Percentiles rank a stretch among this genome's conserved stretches.
These are phyloP conservation scores for Tetrahymena malaccensis DNA, from an alignment of 73 alveolate species.

Conservation along the genomic window DNA sequence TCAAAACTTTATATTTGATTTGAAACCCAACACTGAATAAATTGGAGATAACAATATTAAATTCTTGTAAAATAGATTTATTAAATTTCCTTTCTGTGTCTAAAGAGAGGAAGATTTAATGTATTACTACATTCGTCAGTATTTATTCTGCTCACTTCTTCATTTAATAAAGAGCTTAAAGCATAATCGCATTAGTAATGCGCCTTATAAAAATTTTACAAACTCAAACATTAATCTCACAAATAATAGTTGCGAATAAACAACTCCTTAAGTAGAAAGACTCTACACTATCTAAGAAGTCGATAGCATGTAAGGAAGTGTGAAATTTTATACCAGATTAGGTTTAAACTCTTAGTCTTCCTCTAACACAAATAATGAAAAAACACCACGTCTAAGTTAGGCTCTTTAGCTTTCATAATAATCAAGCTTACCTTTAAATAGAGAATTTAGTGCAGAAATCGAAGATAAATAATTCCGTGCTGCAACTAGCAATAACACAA, in stretches of 20 bases:
- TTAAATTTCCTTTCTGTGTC: neutral
- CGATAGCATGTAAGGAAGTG: neutral
- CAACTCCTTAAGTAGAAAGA: neutral
- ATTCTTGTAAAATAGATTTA: neutral
- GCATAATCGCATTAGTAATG: neutral
- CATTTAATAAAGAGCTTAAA: neutral
- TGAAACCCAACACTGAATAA: neutral
- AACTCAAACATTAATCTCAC: neutral
- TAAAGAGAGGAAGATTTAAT: neutral
- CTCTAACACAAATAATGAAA: neutral
- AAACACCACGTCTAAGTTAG: neutral
- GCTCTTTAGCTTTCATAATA: neutral
- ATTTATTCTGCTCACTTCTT: neutral
- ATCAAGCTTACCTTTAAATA: neutral
- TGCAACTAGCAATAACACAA: neutral
- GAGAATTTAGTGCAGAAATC: neutral
- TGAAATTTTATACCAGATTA: neutral
- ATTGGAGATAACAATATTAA: neutral
- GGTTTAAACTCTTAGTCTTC: neutral
- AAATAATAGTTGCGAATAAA: neutral
- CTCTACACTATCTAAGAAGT: neutral
- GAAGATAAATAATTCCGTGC: neutral
- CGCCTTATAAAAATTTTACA: neutral
- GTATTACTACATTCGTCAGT: neutral
- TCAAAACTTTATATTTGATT: neutral